Evolutionary conservation across 306 rosid genomes (phyloP), one percentile per base, ranked within the genome.

Genomic region (Quercus robur): DNA sequence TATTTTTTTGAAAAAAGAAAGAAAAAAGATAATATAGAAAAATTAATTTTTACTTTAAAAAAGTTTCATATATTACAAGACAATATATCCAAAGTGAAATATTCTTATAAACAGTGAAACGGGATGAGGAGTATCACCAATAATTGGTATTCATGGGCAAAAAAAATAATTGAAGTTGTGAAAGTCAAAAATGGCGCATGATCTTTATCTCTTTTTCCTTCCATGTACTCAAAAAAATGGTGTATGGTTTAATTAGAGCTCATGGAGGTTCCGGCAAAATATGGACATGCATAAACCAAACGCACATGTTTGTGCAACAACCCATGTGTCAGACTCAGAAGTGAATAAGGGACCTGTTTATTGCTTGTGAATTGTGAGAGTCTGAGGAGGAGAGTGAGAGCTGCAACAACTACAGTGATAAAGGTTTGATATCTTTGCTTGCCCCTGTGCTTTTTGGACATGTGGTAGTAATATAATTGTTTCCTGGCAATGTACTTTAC

Each of bases 321-420:
- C 73, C 87, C 91, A 85, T 83, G 94, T 83, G 89, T 86, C 5
- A 33, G 19, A 59, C 31, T 78, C 26, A 74, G 75, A 64, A 73
- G 73, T 52, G 17, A 49, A 49, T 1, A 49, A 49, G 54, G 54
- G 54, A 13, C 14, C 54, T 12, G 15, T 13, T 5, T 35, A 19
- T 70, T 15, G 46, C 58, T 49, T 10, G 52, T 13, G 70, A 18
- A 33, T 61, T 23, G 54, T 11, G 5, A 49, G 4, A 10, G 54
- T 13, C 46, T 41, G 46, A 41, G 46, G 17, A 49, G 54, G 17
- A 12, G 54, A 49, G 14, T 49, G 54, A 49, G 54, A 12, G 4
- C 17, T 3, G 54, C 14, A 49, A 49, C 54, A 11, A 49, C 15
- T 49, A 49, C 54, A 49, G 17, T 49, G 54, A 49, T 49, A 49